Conservation (phyloP, 805 yeast genomes). For the Saccharomycopsis sp. region DNA sequence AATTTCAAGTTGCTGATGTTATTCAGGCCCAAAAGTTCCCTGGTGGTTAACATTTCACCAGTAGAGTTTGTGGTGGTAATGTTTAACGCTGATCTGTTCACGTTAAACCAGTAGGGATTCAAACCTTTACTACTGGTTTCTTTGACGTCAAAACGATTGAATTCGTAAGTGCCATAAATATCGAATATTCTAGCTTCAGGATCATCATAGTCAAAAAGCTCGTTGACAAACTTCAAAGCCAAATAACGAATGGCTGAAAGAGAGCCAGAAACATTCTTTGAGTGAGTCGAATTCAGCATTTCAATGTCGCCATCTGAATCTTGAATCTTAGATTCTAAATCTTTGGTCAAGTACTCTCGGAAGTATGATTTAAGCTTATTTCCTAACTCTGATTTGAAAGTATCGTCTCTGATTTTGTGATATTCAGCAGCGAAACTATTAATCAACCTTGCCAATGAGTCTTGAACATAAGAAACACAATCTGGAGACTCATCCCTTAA, state of each 20-base stretch:
- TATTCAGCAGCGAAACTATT: constrained; percentile 33
- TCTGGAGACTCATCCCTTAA: constrained; percentile 55
- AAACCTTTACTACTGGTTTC: constrained; percentile 78
- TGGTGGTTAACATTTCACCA: constrained; percentile 25
- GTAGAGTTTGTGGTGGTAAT: constrained; percentile 1
- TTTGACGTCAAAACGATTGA: constrained; percentile 59
- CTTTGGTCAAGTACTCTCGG: constrained; percentile 12
- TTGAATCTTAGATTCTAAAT: constrained; percentile 20
- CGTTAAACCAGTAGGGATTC: constrained; percentile 72
- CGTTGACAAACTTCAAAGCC: constrained; percentile 55
- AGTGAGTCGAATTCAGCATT: constrained; percentile 2
- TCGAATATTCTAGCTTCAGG: constrained; percentile 59
- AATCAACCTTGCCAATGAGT: constrained; percentile 53
- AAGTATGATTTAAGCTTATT: constrained; percentile 11
- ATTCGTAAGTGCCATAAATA: constrained; percentile 49
- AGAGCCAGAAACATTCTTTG: constrained; percentile 25
- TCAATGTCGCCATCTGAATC: constrained; percentile 10
- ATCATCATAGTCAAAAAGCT: constrained; percentile 58
- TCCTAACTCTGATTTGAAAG: not conserved
- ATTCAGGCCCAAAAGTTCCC: constrained; percentile 35
- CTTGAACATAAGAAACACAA: constrained; percentile 60
- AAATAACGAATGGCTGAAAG: constrained; percentile 50
- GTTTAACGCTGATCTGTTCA: constrained; percentile 35
- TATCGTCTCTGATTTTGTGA: not conserved
- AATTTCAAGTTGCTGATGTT: constrained; percentile 33